Conservation (phyloP, 768 basidiomycete species). For the Neoboletus brunneissimus region DNA sequence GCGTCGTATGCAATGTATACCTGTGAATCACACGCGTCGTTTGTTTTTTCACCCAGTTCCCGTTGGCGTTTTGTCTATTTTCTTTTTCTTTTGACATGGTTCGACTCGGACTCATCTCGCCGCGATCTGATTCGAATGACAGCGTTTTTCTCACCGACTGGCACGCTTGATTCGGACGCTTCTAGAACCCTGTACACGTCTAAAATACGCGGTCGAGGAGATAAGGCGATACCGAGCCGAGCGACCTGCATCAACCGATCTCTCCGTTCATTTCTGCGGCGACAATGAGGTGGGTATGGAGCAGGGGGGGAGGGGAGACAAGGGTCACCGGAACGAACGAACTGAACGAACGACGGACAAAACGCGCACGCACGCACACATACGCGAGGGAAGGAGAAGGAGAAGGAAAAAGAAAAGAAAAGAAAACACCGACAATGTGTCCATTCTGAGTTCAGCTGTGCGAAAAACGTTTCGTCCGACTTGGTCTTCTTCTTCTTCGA, state of each 20-base stretch:
- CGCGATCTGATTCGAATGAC: not conserved
- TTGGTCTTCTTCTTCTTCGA: not conserved
- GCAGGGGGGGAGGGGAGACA: too few relatives aligned
- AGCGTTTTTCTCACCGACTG: not conserved
- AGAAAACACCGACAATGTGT: conserved; percentile 9
- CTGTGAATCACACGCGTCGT: not conserved
- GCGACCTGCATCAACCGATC: not conserved
- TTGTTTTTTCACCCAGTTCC: not conserved
- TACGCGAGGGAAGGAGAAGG: not conserved
- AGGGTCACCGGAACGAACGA: not conserved
- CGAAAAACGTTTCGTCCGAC: not conserved
- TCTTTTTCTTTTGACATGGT: not conserved
- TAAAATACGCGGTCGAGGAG: conserved; percentile 12
- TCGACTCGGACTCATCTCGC: not conserved
- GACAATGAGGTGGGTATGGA: conserved; percentile 1
- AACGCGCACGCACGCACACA: not conserved
- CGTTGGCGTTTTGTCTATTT: not conserved
- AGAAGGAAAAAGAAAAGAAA: not conserved
- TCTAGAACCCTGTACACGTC: not conserved
- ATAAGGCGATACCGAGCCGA: conserved; percentile 24
- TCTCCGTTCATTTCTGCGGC: conserved; percentile 14
- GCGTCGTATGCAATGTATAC: not conserved
- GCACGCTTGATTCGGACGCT: not conserved
- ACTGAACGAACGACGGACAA: not conserved
- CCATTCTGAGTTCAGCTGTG: not conserved